Evolutionary conservation across 768 basidiomycete genomes (phyloP).

Genomic region (Phaeotremella fagi): DNA sequence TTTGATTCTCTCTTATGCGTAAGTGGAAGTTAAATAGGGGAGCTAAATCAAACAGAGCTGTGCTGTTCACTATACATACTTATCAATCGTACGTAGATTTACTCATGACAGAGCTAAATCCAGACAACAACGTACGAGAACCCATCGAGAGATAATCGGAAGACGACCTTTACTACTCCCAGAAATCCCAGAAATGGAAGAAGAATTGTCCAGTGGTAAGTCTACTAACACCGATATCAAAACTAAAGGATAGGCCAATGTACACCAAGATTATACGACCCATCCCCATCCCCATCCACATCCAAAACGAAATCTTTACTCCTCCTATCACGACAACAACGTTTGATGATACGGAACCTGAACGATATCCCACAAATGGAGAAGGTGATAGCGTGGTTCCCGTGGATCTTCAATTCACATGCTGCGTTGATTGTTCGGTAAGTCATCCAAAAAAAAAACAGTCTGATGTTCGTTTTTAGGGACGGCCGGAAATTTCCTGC

Average conservation of each 20-base stretch:
- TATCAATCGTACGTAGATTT: conserved; percentile 9
- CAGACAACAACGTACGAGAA: background rate
- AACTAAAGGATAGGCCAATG: background rate
- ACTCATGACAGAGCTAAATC: background rate
- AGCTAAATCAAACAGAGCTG: conserved; percentile 4
- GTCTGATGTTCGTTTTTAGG: conserved; percentile 5
- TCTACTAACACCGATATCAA: background rate
- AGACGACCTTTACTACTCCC: background rate
- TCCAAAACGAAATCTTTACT: conserved; percentile 13
- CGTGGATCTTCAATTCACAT: conserved; percentile 40
- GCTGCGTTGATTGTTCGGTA: conserved; percentile 39
- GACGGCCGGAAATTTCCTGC: conserved; percentile 30
- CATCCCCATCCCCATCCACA: background rate
- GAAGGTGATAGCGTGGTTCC: conserved; percentile 42
- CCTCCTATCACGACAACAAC: conserved; percentile 27
- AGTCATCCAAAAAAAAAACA: conserved; percentile 1
- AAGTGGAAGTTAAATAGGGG: background rate
- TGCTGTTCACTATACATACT: conserved; percentile 11
- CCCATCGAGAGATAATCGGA: background rate
- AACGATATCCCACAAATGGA: conserved; percentile 32
- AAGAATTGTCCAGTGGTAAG: background rate
- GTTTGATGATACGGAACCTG: conserved; percentile 29
- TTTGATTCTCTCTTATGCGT: conserved; percentile 14
- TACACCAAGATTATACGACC: background rate
- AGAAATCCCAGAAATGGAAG: no score